phyloP scores from a whole-genome alignment of 805 yeast genomes.

The Lipomyces chichibuensis region DNA sequence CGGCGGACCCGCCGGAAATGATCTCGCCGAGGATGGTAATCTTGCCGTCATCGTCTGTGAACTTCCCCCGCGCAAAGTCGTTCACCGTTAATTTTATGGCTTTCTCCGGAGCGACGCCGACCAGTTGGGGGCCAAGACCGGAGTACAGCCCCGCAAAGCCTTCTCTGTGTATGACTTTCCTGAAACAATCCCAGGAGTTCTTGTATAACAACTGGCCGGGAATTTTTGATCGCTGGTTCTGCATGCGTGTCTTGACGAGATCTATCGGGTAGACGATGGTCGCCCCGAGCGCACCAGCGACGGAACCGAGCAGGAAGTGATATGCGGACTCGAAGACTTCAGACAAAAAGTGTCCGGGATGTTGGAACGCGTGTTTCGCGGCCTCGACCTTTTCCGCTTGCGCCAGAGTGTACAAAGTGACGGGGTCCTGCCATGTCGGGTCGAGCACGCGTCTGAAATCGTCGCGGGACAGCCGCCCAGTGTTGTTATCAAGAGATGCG shows the following conservation, averaged over 20 bases:
- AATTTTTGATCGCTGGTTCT: slow-evolving; percentile 74
- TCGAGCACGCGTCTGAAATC: slow-evolving; percentile 50
- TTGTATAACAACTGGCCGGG: slow-evolving; percentile 58
- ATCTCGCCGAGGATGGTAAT: slow-evolving; percentile 67
- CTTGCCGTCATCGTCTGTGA: slow-evolving; percentile 59
- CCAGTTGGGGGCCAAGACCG: slow-evolving; percentile 89
- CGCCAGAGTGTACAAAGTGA: slow-evolving; percentile 34
- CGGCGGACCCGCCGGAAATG: slow-evolving; percentile 90
- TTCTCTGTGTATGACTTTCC: slow-evolving; percentile 72
- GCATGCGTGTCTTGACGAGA: slow-evolving; percentile 95
- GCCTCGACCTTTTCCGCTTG: slow-evolving; percentile 44
- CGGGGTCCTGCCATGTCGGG: slow-evolving; percentile 50
- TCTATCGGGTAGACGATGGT: slow-evolving; percentile 96
- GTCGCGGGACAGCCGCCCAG: slow-evolving; percentile 43
- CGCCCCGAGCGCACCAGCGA: slow-evolving; percentile 99
- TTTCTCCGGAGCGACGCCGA: slow-evolving; percentile 98
- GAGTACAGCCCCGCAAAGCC: slow-evolving; percentile 86
- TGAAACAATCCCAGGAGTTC: slow-evolving; percentile 84
- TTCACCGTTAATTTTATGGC: slow-evolving; percentile 95
- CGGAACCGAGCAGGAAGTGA: slow-evolving; percentile 85
- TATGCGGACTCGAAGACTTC: slow-evolving; percentile 80
- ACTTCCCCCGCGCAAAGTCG: slow-evolving; percentile 77
- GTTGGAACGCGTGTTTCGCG: slow-evolving; percentile 47
- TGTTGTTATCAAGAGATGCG: slow-evolving; percentile 41
- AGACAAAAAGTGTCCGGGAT: slow-evolving; percentile 52